Base-by-base conservation (phyloP, 106 monocot species). In the Allium sativum region DNA sequence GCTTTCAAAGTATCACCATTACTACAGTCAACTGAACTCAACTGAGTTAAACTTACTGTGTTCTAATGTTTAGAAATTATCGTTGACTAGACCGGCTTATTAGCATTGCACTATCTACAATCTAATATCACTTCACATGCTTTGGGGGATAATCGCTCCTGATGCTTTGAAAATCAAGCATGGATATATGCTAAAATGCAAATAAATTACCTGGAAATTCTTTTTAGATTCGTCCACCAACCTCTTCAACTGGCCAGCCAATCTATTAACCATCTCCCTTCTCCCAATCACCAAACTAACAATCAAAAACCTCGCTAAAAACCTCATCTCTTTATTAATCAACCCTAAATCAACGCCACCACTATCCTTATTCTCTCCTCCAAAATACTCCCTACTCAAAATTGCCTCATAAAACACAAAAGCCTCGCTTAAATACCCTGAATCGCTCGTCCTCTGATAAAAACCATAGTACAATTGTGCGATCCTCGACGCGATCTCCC, bases 401-500 rank as follows among this genome's bases (percentile, higher is more conserved):
- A 88, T 74, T 21, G 83, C 88, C 57, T 88, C 80, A 45, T 83
- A 88, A 66, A 88, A 88, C 40, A 88, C 70, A 66, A 68, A 83
- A 43, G 83, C 70, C 71, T 88, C 88, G 14, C 62, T n/a, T 21
- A 88, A 74, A 46, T 66, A 77, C 13, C 76, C 66, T 10, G 74
- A 65, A 64, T 88, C 88, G 69, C 73, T 63, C 19, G 77, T 83
- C 55, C 83, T 70, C 68, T 69, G 80, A 68, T 88, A 88, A 65
- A 80, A 77, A 7, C 72, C 76, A 48, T 88, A 77, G 69, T 88
- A 88, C 11, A 88, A 72, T 55, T 88, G 88, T 0, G 88, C 88
- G 56, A 88, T 83, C 60, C 88, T 48, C 9, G 88, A 80, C 21
- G 88, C 88, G 52, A 88, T 83, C 77, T 88, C 88, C 6, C 88